Conservation (phyloP, 192 early-diverging fungal species). For the Obelidium mucronatum region DNA sequence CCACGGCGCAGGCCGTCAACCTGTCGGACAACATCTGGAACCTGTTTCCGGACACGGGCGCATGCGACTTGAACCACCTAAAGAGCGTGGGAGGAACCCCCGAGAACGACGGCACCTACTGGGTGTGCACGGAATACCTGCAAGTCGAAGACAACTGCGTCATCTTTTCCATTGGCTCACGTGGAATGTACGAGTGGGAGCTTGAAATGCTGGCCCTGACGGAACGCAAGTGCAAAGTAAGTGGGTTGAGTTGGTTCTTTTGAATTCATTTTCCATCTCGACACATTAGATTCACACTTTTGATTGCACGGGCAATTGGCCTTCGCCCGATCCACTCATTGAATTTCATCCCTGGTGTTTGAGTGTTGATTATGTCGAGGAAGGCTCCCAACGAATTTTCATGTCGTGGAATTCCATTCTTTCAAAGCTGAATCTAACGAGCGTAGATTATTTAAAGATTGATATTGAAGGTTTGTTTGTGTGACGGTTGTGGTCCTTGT, state of each 20-base stretch:
- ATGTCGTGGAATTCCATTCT: not conserved
- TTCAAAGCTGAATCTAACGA: not conserved
- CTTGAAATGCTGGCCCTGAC: not conserved
- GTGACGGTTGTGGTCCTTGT: not conserved
- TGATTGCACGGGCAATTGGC: not conserved
- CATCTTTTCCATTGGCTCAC: not conserved
- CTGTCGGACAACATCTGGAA: not conserved
- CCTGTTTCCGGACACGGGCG: not conserved
- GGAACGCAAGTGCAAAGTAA: not conserved
- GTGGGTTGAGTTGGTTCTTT: not conserved
- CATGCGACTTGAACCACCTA: not conserved
- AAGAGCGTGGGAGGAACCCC: not conserved
- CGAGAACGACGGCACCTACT: conserved; percentile 1
- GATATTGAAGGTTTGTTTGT: not conserved
- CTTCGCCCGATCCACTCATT: not conserved
- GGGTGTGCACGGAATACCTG: not conserved
- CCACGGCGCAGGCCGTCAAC: not conserved
- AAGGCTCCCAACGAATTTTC: not conserved
- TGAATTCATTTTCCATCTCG: not conserved
- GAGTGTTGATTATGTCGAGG: not conserved
- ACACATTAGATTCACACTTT: not conserved
- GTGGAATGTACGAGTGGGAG: not conserved
- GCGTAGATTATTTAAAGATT: not conserved
- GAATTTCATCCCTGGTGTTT: not conserved
- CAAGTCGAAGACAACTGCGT: not conserved